Percentiles rank a stretch among this genome's conserved stretches.
phyloP scores from a whole-genome alignment of 2,329 filamentous ascomycete species.

The Trichoderma sp. region DNA sequence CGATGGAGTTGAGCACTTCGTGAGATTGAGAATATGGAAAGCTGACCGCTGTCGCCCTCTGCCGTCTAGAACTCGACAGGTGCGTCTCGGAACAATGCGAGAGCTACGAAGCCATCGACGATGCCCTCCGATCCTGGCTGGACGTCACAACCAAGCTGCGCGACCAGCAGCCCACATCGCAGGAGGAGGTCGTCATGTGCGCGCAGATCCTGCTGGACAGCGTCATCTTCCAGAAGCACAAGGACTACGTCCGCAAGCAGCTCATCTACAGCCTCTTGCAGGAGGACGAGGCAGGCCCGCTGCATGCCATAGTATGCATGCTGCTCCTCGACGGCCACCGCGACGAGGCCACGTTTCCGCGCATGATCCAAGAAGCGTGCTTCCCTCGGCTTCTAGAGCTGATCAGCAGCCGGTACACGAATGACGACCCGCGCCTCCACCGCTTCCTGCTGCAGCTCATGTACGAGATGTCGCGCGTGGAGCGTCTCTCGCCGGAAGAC shows the following conservation, averaged over 20 bases:
- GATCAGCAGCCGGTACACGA: conserved; percentile 65
- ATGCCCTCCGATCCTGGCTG: conserved; percentile 82
- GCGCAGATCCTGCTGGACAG: conserved; percentile 77
- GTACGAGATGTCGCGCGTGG: conserved; percentile 95
- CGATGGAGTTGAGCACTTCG: no score
- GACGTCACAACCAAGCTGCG: conserved; percentile 74
- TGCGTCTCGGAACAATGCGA: conserved; percentile 53
- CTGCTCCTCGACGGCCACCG: conserved; percentile 83
- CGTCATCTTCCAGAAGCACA: conserved; percentile 70
- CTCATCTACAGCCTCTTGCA: conserved; percentile 88
- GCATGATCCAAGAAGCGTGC: conserved; percentile 83
- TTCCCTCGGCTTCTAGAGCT: conserved; percentile 84
- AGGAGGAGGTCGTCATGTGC: conserved; percentile 79
- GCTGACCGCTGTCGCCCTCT: conserved; percentile 4
- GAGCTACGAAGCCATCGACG: conserved; percentile 69
- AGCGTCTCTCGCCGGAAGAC: conserved; percentile 76
- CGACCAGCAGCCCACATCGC: conserved; percentile 72
- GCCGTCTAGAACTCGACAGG: conserved; percentile 49
- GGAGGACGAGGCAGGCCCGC: conserved; percentile 79
- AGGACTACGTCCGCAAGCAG: conserved; percentile 87
- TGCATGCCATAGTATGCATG: conserved; percentile 81
- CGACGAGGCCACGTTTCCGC: conserved; percentile 76
- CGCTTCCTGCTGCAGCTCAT: conserved; percentile 81
- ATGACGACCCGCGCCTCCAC: conserved; percentile 72
- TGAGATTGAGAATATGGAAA: not conserved